Percentiles rank a stretch among this genome's conserved stretches.
Conservation (phyloP, 2,329 filamentous ascomycete species). For the Rhexocercosporidium sp. region DNA sequence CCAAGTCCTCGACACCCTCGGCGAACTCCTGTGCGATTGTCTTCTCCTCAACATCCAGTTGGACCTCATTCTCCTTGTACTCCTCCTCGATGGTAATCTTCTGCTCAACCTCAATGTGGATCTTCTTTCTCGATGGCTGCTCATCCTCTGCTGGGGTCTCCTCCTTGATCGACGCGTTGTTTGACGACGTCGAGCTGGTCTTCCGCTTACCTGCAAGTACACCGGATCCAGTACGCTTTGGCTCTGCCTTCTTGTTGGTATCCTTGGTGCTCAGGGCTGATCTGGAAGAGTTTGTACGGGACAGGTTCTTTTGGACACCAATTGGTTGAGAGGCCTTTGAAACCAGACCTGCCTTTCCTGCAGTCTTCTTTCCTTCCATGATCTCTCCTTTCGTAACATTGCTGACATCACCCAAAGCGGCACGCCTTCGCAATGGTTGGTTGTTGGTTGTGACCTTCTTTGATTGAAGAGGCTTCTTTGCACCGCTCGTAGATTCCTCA, state of each 20-base stretch:
- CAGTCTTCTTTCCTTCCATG: slow-evolving; percentile 76
- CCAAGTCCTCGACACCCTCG: slow-evolving; percentile 67
- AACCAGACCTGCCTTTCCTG: slow-evolving; percentile 71
- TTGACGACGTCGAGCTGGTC: slow-evolving; percentile 57
- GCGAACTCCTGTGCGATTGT: slow-evolving; percentile 38
- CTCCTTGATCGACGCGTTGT: slow-evolving; percentile 63
- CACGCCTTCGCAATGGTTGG: slow-evolving; percentile 71
- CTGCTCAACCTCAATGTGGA: slow-evolving; percentile 60
- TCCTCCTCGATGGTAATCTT: slow-evolving; percentile 43
- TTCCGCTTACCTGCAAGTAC: slow-evolving; percentile 73
- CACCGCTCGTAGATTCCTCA: slow-evolving; percentile 59
- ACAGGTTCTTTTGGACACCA: slow-evolving; percentile 75
- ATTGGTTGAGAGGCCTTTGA: slow-evolving; percentile 83
- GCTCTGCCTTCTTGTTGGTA: slow-evolving; percentile 66
- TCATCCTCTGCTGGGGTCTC: slow-evolving; percentile 65
- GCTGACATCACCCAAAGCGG: slow-evolving; percentile 91
- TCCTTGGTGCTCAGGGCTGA: slow-evolving; percentile 71
- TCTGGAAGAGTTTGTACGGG: slow-evolving; percentile 62
- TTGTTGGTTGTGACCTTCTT: slow-evolving; percentile 67
- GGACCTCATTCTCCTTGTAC: slow-evolving; percentile 45
- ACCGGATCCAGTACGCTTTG: slow-evolving; percentile 78
- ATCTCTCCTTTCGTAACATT: slow-evolving; percentile 84
- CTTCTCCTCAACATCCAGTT: slow-evolving; percentile 40
- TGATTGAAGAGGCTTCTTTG: slow-evolving; percentile 69
- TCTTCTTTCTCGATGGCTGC: slow-evolving; percentile 72